Conservation (phyloP, 768 basidiomycete species). For the Auricularia auricula-judae region DNA sequence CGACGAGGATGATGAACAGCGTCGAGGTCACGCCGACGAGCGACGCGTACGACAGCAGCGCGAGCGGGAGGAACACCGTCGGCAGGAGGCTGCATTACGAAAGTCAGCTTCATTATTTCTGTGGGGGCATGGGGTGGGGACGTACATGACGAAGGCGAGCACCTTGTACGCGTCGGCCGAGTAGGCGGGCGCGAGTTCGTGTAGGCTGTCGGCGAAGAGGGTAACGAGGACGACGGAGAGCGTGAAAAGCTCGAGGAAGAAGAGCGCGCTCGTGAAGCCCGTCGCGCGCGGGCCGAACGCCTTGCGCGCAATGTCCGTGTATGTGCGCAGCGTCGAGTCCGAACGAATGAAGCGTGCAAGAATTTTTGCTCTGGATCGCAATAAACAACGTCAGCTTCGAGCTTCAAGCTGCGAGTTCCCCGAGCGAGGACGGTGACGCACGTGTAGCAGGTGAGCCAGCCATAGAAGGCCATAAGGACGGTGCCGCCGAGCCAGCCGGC, state of each 20-base stretch:
- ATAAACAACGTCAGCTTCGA: not conserved
- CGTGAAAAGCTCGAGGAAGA: constrained; percentile 81
- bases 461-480: constrained; percentile 62
- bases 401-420: not conserved
- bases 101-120: constrained; percentile 3
- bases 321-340: constrained; percentile 65
- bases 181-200: constrained; percentile 56
- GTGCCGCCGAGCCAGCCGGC: constrained; percentile 83
- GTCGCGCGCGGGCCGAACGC: constrained; percentile 74
- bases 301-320: constrained; percentile 80
- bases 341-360: constrained; percentile 64
- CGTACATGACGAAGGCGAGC: constrained; percentile 60
- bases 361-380: constrained; percentile 60
- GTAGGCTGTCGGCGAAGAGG: constrained; percentile 77
- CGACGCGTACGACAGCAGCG: constrained; percentile 80
- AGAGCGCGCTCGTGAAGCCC: constrained; percentile 55
- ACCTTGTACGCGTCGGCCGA: constrained; percentile 67
- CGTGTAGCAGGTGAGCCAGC: constrained; percentile 81
- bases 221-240: constrained; percentile 77
- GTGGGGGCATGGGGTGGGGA: constrained; percentile 2
- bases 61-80: constrained; percentile 75
- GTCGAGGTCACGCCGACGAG: constrained; percentile 77
- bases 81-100: constrained; percentile 53
- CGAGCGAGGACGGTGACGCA: constrained; percentile 25
- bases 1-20: constrained; percentile 58